Base-by-base conservation (phyloP, 2,329 filamentous ascomycete species). In the Verruconis gallopava region DNA sequence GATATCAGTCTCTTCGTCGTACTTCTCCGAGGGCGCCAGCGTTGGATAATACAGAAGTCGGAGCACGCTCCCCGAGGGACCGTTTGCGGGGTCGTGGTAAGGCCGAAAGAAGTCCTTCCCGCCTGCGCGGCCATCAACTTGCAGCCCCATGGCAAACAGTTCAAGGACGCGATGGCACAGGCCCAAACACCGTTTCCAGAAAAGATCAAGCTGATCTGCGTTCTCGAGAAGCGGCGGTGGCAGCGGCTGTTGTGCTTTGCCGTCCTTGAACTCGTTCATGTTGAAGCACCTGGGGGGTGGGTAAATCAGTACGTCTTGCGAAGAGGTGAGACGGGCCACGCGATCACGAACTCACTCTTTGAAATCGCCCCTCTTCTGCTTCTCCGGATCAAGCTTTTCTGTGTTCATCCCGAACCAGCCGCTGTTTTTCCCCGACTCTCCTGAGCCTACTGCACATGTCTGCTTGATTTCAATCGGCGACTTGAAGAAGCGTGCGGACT, bases 321-420 rank as follows among this genome's bases (percentile, higher is more conserved):
- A 40, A 11, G 30, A 9, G 13, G 11, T 37, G 25, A 37, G 20
- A 37, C 14, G 19, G 40, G 21, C 45, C 44, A 39, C n/a, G n/a
- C n/a, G n/a, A n/a, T n/a, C n/a, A n/a, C n/a, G n/a, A n/a, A 52
- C 65, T 53, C 62, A 88, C 84, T 94, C 85, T 69, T 94, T 94
- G 52, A 85, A 85, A 55, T 94, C 86, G 13, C 84, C 84, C 19
- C 77, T 67, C 79, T 78, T 76, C 59, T 95, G 86, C 43, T 78
- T 77, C 50, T 78, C 76, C 2, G 88, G 85, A 57, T 96, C 89
- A 9, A 96, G 66, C 1, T 81, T 89, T 63, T 98, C 89, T 11
- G 77, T 76, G 53, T 89, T 81, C 81, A 93, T 88, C 13, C 77
- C 77, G 1, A 82, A 75, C 86, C 88, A 98, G 45, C 89, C 91